phyloP scores from a whole-genome alignment of 202 grass and related monocot genomes.

The Hordeum pubiflorum region DNA sequence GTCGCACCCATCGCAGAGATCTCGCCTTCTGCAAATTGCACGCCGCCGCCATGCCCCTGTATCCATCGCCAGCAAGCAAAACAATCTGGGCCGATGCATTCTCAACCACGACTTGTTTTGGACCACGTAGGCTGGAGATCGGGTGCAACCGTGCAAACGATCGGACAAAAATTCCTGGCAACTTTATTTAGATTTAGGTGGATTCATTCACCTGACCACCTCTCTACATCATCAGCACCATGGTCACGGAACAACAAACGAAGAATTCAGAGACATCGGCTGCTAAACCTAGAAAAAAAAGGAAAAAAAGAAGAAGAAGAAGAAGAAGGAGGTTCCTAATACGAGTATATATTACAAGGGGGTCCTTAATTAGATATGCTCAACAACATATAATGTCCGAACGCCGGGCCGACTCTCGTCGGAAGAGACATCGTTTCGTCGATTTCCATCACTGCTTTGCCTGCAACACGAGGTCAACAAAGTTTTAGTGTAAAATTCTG shows the following conservation, averaged over 20 bases:
- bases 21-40: slow-evolving; percentile 26
- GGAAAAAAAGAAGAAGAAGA: neutral
- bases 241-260: neutral
- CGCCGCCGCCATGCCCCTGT: slow-evolving; percentile 3
- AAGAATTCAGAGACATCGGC: slow-evolving; percentile 10
- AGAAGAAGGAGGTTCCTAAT: slow-evolving; percentile 12
- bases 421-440: neutral
- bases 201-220: slow-evolving; percentile 1
- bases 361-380: neutral
- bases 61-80: slow-evolving; percentile 20
- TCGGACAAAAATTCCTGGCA: neutral
- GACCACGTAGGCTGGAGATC: slow-evolving; percentile 4
- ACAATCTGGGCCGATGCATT: slow-evolving; percentile 21
- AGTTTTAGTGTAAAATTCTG: neutral
- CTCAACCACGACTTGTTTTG: slow-evolving; percentile 19
- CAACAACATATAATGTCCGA: neutral
- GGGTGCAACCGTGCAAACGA: too few species aligned
- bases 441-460: slow-evolving; percentile 38
- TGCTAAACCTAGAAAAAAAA: slow-evolving; percentile 29
- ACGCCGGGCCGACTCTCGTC: neutral
- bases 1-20: slow-evolving; percentile 27
- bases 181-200: slow-evolving; percentile 48
- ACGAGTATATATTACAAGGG: slow-evolving; percentile 27
- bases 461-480: slow-evolving; percentile 20
- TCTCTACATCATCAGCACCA: slow-evolving; percentile 32